Evolutionary conservation across 495 filamentous ascomycete genomes (phyloP), one percentile per base, ranked within the genome.

Genomic region (Penicillium desertorum): DNA sequence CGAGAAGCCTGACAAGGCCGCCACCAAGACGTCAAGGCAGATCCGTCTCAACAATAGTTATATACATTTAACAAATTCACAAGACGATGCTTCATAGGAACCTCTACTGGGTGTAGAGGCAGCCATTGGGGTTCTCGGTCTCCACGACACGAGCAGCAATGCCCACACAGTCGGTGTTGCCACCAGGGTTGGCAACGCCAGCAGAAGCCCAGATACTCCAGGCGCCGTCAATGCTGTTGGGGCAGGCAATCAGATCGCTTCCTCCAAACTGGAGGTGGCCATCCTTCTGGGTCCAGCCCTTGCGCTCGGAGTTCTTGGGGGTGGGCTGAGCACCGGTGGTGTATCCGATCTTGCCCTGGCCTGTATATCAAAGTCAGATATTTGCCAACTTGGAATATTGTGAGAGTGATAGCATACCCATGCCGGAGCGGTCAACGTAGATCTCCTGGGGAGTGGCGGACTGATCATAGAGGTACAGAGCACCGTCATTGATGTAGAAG

Each of bases 61-160:
- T 30, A 30, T 14, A 30, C 16, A 34, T 30, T 3, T 5, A n/a
- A 17, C n/a, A 9, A 9, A 17, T 48, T 12, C 5, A 48, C 45
- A 32, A 47, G 3, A 43, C 5, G 19, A 48, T 17, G 17, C 29
- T 30, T 8, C 25, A 47, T 9, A 47, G 14, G 2, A 17, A 11
- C 22, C 20, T 86, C 39, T 65, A 65, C 53, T 84, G 3, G 84
- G 90, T 73, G 85, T 86, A 51, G 79, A 81, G 14, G 86, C 89
- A 49, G 82, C 80, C 53, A 48, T 62, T 67, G 30, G 75, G 66
- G 19, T 62, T 60, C 16, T 51, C 45, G 37, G 50, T 65, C 59
- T 67, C 61, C 32, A 69, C 56, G 5, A 76, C 69, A 19, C 69
- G 72, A 29, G 68, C 71, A 6, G 60, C 62, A 55, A 81, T 69